phyloP scores from a whole-genome alignment of 202 grass and related monocot genomes.

The Zizania palustris region DNA sequence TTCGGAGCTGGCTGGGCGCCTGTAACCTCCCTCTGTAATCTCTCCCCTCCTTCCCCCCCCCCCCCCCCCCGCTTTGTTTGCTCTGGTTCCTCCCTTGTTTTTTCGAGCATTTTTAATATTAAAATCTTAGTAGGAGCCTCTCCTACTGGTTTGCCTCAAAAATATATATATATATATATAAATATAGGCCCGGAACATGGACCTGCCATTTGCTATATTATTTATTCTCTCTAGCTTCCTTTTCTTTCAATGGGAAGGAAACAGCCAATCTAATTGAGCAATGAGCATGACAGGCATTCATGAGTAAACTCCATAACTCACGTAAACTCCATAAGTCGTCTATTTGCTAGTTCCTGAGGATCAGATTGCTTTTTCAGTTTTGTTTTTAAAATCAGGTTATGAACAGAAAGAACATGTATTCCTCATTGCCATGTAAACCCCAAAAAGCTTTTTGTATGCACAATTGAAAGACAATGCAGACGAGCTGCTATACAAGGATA shows the following conservation, averaged over 20 bases:
- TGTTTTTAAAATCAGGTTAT: too few species aligned
- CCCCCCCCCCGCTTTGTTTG: too few species aligned
- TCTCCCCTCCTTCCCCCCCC: too few species aligned
- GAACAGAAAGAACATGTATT: neutral
- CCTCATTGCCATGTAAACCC: conserved; percentile 11
- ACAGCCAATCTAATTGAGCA: neutral
- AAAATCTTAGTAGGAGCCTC: too few species aligned
- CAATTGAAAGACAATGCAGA: neutral
- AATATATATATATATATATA: too few species aligned
- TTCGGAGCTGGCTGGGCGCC: too few species aligned
- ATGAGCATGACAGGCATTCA: neutral
- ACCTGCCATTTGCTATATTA: conserved; percentile 22
- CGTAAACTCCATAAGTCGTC: neutral
- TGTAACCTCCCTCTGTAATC: too few species aligned
- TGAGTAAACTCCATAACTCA: too few species aligned
- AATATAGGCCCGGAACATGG: neutral
- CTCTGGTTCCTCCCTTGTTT: too few species aligned
- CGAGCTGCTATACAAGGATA: neutral
- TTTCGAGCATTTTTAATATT: too few species aligned
- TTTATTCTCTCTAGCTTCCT: neutral
- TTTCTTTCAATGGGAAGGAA: neutral
- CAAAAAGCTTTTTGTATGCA: conserved; percentile 17
- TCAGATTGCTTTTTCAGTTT: neutral
- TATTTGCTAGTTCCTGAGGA: conserved; percentile 17
- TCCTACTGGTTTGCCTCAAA: too few species aligned